Conservation (phyloP, 1,284 basidiomycete species). For the Porphyrellus sp. region DNA sequence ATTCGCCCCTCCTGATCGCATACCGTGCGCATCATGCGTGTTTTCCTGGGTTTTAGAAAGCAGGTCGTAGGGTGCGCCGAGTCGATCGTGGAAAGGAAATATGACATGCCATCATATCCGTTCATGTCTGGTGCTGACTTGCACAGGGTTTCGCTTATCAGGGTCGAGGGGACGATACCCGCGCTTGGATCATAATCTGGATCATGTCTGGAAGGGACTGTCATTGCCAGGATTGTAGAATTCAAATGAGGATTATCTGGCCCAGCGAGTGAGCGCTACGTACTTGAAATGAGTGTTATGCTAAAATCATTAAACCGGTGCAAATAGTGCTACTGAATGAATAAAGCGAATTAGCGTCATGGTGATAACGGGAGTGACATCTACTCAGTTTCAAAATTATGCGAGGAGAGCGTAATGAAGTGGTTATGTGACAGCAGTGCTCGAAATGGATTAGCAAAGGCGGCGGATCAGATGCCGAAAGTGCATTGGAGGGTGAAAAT, state of each 20-base stretch:
- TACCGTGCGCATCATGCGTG: constrained; percentile 26
- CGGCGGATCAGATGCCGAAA: constrained; percentile 30
- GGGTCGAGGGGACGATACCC: constrained; percentile 21
- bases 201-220: not conserved
- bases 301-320: constrained; percentile 31
- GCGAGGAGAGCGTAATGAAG: constrained; percentile 33
- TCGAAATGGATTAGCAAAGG: constrained; percentile 19
- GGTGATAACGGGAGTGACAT: constrained; percentile 32
- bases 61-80: constrained; percentile 6
- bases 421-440: constrained; percentile 38
- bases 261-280: constrained; percentile 10
- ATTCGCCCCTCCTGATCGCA: constrained; percentile 1
- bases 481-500: constrained; percentile 9
- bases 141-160: constrained; percentile 3
- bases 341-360: constrained; percentile 36
- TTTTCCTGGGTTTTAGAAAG: not conserved
- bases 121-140: constrained; percentile 8
- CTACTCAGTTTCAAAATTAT: constrained; percentile 36
- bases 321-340: constrained; percentile 29
- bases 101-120: not conserved
- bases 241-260: constrained; percentile 16
- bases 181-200: not conserved
- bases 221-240: constrained; percentile 8
- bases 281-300: constrained; percentile 27
- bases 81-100: not conserved